These are phyloP conservation scores for Entophlyctis luteolus DNA, from an alignment of 192 early-diverging fungal species.

Conservation along the genomic window DNA sequence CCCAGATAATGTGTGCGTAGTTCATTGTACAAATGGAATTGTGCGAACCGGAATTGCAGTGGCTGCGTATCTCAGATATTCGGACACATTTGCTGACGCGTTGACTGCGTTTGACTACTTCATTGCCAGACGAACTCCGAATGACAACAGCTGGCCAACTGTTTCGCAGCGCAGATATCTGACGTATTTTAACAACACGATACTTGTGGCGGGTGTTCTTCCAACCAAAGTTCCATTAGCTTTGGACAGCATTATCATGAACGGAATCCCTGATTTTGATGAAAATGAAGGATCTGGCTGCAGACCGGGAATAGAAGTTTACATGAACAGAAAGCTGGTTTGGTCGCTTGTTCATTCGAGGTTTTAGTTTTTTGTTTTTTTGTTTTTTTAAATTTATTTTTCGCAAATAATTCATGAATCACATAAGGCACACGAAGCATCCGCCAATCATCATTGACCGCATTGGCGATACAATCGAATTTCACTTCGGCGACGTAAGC, in stretches of 20 bases:
- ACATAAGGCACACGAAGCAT: too few species aligned
- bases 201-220: conserved; percentile 42
- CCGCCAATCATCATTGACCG: not conserved
- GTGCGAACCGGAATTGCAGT: conserved; percentile 43
- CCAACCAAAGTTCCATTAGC: conserved; percentile 43
- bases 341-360: conserved; percentile 12
- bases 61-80: conserved; percentile 46
- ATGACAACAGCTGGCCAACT: conserved; percentile 36
- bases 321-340: conserved; percentile 45
- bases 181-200: conserved; percentile 52
- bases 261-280: conserved; percentile 43
- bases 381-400: too few species aligned
- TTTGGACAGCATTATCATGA: conserved; percentile 45
- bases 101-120: conserved; percentile 53
- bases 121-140: conserved; percentile 30
- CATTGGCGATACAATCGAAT: not conserved
- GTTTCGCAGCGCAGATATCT: conserved; percentile 49
- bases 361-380: too few species aligned
- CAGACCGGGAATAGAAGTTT: conserved; percentile 49
- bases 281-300: conserved; percentile 12
- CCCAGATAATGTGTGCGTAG: conserved; percentile 45
- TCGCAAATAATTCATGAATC: too few species aligned
- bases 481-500: conserved; percentile 13
- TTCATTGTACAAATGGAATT: conserved; percentile 55
- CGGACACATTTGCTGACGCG: conserved; percentile 41